phyloP scores from a whole-genome alignment of 2,329 filamentous ascomycete species.

The Fusarium oligoseptatum region DNA sequence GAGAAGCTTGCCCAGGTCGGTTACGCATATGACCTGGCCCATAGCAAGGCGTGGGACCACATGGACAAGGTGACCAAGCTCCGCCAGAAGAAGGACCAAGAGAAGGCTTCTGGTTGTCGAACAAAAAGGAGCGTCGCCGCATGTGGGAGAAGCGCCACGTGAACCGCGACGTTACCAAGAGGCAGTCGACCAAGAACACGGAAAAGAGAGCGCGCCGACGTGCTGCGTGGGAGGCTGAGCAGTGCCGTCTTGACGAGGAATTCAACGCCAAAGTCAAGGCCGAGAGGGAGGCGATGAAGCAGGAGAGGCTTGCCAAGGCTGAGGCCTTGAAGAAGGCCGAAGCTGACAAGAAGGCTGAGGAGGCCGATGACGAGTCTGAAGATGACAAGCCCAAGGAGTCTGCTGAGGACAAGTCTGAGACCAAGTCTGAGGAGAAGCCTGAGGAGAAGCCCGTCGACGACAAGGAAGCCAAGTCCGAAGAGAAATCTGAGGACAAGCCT shows the following conservation, averaged over 20 bases:
- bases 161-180: slow-evolving; percentile 57
- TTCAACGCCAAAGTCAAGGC: slow-evolving; percentile 46
- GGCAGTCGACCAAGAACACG: slow-evolving; percentile 55
- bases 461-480: slow-evolving; percentile 5
- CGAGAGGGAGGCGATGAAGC: slow-evolving; percentile 32
- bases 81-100: slow-evolving; percentile 62
- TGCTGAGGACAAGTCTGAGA: background rate
- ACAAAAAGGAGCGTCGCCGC: slow-evolving; percentile 60
- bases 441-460: slow-evolving; percentile 19
- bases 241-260: slow-evolving; percentile 45
- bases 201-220: slow-evolving; percentile 52
- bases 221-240: slow-evolving; percentile 45
- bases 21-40: slow-evolving; percentile 70
- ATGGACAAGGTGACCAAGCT: slow-evolving; percentile 64
- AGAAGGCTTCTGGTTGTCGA: slow-evolving; percentile 63
- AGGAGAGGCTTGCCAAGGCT: slow-evolving; percentile 32
- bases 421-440: slow-evolving; percentile 4
- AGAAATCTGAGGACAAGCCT: slow-evolving; percentile 19
- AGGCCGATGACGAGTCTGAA: slow-evolving; percentile 42
- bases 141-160: slow-evolving; percentile 65
- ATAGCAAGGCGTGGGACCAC: slow-evolving; percentile 68
- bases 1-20: slow-evolving; percentile 72
- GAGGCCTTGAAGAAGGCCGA: slow-evolving; percentile 37
- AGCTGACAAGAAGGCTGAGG: slow-evolving; percentile 26
- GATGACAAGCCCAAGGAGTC: slow-evolving; percentile 26